Conservation (phyloP, 2,329 filamentous ascomycete genomes). For the Fusarium sp. region DNA sequence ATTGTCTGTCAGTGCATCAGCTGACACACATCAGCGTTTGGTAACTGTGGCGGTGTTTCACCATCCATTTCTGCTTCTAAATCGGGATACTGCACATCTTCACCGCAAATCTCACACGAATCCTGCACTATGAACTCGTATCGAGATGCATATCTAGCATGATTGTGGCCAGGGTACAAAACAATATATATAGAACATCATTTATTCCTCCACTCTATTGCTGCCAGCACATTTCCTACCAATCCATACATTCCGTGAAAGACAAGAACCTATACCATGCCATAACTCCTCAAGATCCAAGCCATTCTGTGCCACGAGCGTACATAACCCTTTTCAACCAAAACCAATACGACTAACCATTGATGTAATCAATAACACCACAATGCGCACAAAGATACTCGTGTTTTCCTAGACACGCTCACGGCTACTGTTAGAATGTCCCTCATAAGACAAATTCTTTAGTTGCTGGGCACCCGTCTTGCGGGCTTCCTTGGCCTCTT, state of each 20-base stretch:
- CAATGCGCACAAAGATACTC: neutral
- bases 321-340: neutral
- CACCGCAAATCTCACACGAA: constrained; percentile 13
- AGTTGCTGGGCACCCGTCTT: constrained; percentile 27
- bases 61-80: constrained; percentile 30
- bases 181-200: neutral
- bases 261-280: neutral
- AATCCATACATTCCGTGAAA: neutral
- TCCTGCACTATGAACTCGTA: neutral
- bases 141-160: neutral
- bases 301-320: neutral
- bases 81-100: constrained; percentile 23
- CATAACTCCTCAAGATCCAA: neutral
- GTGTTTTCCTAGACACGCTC: neutral
- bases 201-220: constrained; percentile 12
- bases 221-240: neutral
- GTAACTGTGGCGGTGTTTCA: constrained; percentile 33
- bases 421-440: constrained; percentile 1
- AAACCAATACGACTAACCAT: neutral
- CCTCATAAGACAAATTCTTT: constrained; percentile 18
- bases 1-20: constrained; percentile 2
- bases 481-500: constrained; percentile 35
- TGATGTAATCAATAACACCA: neutral
- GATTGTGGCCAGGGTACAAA: neutral
- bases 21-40: constrained; percentile 19